Evolutionary conservation across 768 basidiomycete genomes (phyloP), one percentile per base, ranked within the genome.

Genomic region (Roridomyces roridus): DNA sequence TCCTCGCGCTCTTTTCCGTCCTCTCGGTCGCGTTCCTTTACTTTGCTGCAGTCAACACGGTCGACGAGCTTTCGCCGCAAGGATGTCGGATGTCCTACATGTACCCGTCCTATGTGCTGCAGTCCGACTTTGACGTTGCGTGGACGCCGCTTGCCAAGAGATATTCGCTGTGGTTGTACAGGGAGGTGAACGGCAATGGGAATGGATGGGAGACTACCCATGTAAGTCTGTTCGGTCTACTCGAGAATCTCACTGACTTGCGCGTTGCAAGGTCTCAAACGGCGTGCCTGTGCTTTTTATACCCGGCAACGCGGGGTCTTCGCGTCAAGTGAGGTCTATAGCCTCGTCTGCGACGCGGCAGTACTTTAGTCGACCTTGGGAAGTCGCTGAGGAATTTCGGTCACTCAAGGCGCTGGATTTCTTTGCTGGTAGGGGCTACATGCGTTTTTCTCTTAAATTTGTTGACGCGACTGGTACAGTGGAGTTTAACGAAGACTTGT

Each of bases 51-150:
- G 69, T 71, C 17, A 77, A 83, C 63, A 70, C 80, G n/a, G 70
- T 75, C 23, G 65, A 74, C 36, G 77, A 73, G 31, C 77, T 92
- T 49, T 94, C 92, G 0, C 91, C 91, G 5, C 91, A 94, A 80
- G 92, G 92, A 84, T 98, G 95, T 73, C 85, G 89, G 34, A 98
- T 98, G 95, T 94, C 93, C 48, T 95, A 86, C 81, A 97, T 96
- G 95, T 91, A 85, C 4, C 96, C 96, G 3, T 90, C 91, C 0
- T 98, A 98, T 71, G 71, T 92, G 17, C 79, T 85, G 29, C 87
- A 96, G 62, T 67, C 80, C 8, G 80, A 77, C 34, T 88, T 95
- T 63, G 81, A 93, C 65, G 61, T 74, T 15, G 75, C 82, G 4
- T 89, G 90, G 87, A 88, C 89, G 21, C 85, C 86, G 3, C 77